Base-by-base conservation (phyloP, 768 basidiomycete genomes). In the Strobilomyces dryophilus region DNA sequence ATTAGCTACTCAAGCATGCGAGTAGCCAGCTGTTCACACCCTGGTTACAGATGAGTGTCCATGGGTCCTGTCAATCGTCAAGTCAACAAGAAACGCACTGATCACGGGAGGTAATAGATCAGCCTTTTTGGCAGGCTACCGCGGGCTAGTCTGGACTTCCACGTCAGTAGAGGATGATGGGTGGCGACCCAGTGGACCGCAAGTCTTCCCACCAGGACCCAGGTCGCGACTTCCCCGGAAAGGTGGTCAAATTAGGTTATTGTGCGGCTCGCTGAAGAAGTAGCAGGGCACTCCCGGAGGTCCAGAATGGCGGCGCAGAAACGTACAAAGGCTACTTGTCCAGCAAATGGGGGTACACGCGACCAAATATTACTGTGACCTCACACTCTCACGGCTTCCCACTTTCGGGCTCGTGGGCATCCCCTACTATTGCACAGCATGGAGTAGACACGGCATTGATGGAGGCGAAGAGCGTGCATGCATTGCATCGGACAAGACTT, bases 51-150 rank as follows among this genome's bases (percentile, higher is more conserved):
- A 53, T 44, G 20, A 53, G 64, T 61, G 58, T 63, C 57, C 54
- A 57, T 60, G 61, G 61, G 53, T 52, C 61, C 34, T 49, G 56
- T 61, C 51, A 59, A 63, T 65, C 49, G 59, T 56, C 64, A 65
- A 58, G 63, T 61, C 64, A 59, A 65, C 65, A 43, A 24, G 26
- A 58, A 55, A 51, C 42, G 42, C 43, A 14, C 27, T 24, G 24
- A 54, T 62, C 44, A 21, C 39, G 50, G 39, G 47, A 60, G 52
- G 63, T 53, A 61, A 66, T 58, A 40, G 18, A 11, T 45, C 64
- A 63, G 36, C 54, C 51, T 42, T 47, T n/a, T 37, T 36, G 32
- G 36, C 45, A 53, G 48, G 36, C 54, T n/a, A 55, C 63, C 51
- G 49, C 54, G 51, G 59, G 54, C 37, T 45, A 47, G 52, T 20